Base-by-base conservation (phyloP, 2,329 filamentous ascomycete species). In the Cylindrodendrum hubeiense region DNA sequence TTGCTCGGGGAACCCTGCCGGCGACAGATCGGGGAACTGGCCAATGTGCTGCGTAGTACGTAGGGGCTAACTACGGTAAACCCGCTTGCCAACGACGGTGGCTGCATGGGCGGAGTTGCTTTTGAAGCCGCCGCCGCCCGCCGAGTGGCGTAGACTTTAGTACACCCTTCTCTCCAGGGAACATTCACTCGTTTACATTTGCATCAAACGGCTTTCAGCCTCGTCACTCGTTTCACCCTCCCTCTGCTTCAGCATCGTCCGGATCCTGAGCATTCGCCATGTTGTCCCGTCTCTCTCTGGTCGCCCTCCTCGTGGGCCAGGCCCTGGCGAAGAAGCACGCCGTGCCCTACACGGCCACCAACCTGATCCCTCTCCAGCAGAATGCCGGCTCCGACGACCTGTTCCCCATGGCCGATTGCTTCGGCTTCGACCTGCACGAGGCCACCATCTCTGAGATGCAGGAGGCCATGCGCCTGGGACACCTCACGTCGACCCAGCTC, bases 381-480 rank as follows among this genome's bases (percentile, higher is more conserved):
- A 76, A 82, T 76, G 79, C 75, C 19, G 78, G 77, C 41, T 77
- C 81, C 4, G 59, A 73, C 1, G 65, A 76, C 13, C 71, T 84
- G 22, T 93, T 93, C 71, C 86, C 89, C 3, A 91, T 93, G 90
- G 83, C 81, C 1, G 76, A 75, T 13, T 94, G 91, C 76, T 78
- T 86, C 60, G 85, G 84, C 10, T 84, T 92, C 69, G 79, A 82
- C 51, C 81, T 93, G 17, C 89, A 92, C 77, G 91, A 93, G 75
- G 90, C 90, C 17, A 90, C 87, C 7, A 91, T 93, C 66, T 89
- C 92, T 67, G 79, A 91, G 65, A 85, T 94, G 71, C 90, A 93
- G 71, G 73, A 78, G 5, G 85, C 85, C 30, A 83, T 93, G 83
- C 70, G 70, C 7, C 77, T 78, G n/a, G 86, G 87, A 5, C 80